Evolutionary conservation across 371 early-diverging fungal genomes (phyloP).

Genomic region (Zopfochytrium polystomum): DNA sequence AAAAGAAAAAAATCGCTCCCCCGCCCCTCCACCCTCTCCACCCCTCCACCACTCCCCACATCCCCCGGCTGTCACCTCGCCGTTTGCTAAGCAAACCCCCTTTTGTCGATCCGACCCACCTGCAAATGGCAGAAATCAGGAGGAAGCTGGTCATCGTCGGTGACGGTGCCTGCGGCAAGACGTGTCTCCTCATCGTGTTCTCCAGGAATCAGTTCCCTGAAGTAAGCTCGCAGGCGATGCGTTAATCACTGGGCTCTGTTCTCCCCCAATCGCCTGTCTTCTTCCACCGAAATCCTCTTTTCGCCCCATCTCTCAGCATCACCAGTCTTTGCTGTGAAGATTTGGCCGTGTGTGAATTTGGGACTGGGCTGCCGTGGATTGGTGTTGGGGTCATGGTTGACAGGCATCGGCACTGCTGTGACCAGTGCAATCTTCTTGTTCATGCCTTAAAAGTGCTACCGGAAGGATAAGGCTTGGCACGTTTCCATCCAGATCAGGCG

Average conservation of each 20-base stretch:
- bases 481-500: too few species aligned
- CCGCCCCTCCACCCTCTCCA: too few species aligned
- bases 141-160: conserved; percentile 52
- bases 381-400: conserved; percentile 89
- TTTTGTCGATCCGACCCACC: too few species aligned
- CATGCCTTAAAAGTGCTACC: too few species aligned
- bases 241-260: background rate
- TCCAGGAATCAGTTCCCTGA: conserved; percentile 90
- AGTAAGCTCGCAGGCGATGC: conserved; percentile 44
- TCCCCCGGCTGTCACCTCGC: too few species aligned
- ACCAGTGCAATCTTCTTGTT: too few species aligned
- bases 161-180: too few species aligned
- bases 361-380: conserved; percentile 95
- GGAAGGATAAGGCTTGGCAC: too few species aligned
- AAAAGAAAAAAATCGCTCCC: background rate
- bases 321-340: conserved; percentile 5
- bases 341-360: conserved; percentile 93
- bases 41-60: too few species aligned
- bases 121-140: conserved; percentile 22
- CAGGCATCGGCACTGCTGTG: conserved; percentile 88
- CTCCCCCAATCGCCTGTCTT: background rate
- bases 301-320: background rate
- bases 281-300: background rate
- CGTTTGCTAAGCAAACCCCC: too few species aligned
- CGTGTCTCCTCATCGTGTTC: conserved; percentile 92